Base-by-base conservation (phyloP, 805 yeast species). In the Debaryomyces castellii region DNA sequence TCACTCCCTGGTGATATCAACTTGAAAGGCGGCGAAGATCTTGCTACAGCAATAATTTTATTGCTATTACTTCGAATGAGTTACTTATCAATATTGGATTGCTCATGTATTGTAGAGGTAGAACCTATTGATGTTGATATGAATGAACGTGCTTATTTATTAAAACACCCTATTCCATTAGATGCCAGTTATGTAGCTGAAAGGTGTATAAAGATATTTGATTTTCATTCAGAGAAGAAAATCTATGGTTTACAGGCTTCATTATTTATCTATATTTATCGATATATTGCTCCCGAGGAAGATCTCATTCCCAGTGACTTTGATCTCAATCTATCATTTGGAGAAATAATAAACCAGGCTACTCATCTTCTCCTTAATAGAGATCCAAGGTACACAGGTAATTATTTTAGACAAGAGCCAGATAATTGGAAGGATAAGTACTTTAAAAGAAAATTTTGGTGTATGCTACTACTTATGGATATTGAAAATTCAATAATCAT, bases 191-290 rank as follows among this genome's bases (percentile, higher is more conserved):
- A 12, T 17, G 11, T 44, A 9, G 39, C 43, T 3, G 34, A 44
- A 16, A 16, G 16, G 47, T 78, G 83, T 50, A 51, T 80, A 33
- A 71, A 74, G 43, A 78, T 76, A 47, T 79, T 79, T 22, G 51
- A 69, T 50, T 53, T 74, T 7, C 35, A 16, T 42, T 9, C 24
- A 24, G 12, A 40, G 44, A 16, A 48, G 51, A 16, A 52, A 37
- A 5, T 45, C 24, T 20, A 12, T n/a, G 67, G 81, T 16, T 76
- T 84, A 28, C 89, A 83, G 55, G 81, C 81, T 56, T 82, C 82
- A 1, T 62, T 81, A n/a, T 81, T 67, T 56, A 69, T 81, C 59
- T 78, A 81, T 47, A 61, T 74, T 39, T 83, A 83, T 62, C 75
- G 70, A 49, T 73, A 12, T 17, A 20, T 27, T 39, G 35, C 35